Evolutionary conservation across 352 stramenopile species (phyloP).

Genomic region (Achlya hypogyna): DNA sequence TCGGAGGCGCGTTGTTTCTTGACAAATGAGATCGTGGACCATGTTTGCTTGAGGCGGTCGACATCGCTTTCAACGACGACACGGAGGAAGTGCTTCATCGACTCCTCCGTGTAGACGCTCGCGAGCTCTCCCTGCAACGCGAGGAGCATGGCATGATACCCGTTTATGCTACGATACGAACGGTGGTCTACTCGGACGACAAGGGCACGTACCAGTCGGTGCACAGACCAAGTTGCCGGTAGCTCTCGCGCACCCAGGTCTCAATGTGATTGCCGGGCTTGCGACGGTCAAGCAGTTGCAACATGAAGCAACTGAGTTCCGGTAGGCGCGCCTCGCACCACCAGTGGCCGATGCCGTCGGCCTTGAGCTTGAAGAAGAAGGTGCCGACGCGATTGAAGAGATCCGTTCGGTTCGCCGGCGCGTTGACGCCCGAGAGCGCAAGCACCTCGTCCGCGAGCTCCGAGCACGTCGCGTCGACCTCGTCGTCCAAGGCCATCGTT

Average conservation of each 20-base stretch:
- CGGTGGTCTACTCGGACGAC: not conserved
- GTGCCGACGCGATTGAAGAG: constrained; percentile 12
- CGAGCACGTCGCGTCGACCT: not conserved
- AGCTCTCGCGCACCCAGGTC: constrained; percentile 4
- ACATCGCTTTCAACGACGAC: constrained; percentile 64
- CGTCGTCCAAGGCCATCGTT: not conserved
- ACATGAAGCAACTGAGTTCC: constrained; percentile 17
- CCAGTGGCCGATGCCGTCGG: constrained; percentile 9
- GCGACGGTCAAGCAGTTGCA: not conserved
- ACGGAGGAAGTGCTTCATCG: constrained; percentile 66
- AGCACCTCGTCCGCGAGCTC: constrained; percentile 11
- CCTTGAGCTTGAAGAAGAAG: constrained; percentile 11
- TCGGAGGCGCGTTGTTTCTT: constrained; percentile 18
- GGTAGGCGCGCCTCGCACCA: constrained; percentile 8
- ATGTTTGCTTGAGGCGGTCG: constrained; percentile 48
- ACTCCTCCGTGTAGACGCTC: constrained; percentile 60
- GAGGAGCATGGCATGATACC: constrained; percentile 70
- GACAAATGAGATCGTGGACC: constrained; percentile 22
- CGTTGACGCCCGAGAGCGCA: not conserved
- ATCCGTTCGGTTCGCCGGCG: not conserved
- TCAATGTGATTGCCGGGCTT: not conserved
- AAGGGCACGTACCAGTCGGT: constrained; percentile 12
- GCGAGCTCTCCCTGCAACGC: constrained; percentile 66
- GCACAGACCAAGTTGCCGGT: not conserved
- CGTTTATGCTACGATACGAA: constrained; percentile 45